phyloP scores from a whole-genome alignment of 176 grass and related monocot species.

The Zea mays region Zm-B73-REFERENCE-NAM-5.0 NC_050096.1:22259001-22259500 shows the following conservation, averaged over 20 bases:
- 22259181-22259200: conserved; percentile 56
- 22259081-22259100: conserved; percentile 45
- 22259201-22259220: conserved; percentile 61
- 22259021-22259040: conserved; percentile 55
- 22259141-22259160: conserved; percentile 75
- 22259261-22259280: conserved; percentile 89
- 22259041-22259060: conserved; percentile 57
- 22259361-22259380: conserved; percentile 29
- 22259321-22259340: background rate
- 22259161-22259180: conserved; percentile 52
- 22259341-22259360: conserved; percentile 4
- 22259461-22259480: background rate
- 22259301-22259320: background rate
- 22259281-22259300: conserved; percentile 39
- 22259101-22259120: background rate
- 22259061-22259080: conserved; percentile 40
- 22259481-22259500: background rate
- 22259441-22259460: conserved; percentile 91
- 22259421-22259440: conserved; percentile 67
- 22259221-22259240: conserved; percentile 60
- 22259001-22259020: background rate
- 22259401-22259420: conserved; percentile 85
- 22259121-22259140: conserved; percentile 57
- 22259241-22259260: conserved; percentile 67
- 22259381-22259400: conserved; percentile 85